Evolutionary conservation across 2,329 filamentous ascomycete genomes (phyloP).

Genomic region (Cadophora sp.): DNA sequence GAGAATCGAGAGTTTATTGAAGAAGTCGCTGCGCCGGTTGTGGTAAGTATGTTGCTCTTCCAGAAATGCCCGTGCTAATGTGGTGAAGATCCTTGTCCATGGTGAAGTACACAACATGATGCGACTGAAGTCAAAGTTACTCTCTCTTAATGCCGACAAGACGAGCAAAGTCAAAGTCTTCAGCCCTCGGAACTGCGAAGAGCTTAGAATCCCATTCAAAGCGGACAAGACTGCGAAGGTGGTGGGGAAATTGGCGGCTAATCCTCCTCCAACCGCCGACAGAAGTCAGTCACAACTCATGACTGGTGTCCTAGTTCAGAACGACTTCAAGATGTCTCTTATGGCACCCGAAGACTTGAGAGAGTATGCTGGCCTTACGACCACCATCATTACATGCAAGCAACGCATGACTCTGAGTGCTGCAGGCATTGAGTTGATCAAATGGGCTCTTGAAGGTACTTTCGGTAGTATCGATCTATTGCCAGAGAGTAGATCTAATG

Average conservation of each 20-base stretch:
- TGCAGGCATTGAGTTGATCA: conserved; percentile 88
- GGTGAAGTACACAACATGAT: conserved; percentile 99
- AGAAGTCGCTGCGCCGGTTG: conserved; percentile 88
- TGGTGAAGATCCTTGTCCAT: conserved; percentile 83
- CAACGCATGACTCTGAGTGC: conserved; percentile 88
- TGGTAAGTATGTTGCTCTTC: conserved; percentile 67
- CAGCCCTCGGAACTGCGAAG: conserved; percentile 93
- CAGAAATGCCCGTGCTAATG: conserved; percentile 28
- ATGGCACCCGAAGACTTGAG: conserved; percentile 97
- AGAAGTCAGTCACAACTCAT: conserved; percentile 66
- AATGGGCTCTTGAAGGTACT: conserved; percentile 92
- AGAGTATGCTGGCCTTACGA: conserved; percentile 96
- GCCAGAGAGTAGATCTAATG: conserved; percentile 42
- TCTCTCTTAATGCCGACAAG: conserved; percentile 88
- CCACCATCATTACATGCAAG: conserved; percentile 91
- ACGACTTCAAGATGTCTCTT: conserved; percentile 94
- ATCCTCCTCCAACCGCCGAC: conserved; percentile 63
- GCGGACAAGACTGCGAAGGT: conserved; percentile 96
- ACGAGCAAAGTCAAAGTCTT: conserved; percentile 84
- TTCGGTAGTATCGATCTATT: conserved; percentile 85
- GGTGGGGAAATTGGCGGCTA: conserved; percentile 88
- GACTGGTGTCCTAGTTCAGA: conserved; percentile 92
- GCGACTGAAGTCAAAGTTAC: conserved; percentile 90
- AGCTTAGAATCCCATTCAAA: conserved; percentile 92
- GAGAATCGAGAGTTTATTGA: conserved; percentile 98